A percentile compares a stretch with the other conserved stretches of the same genome.
Evolutionary conservation across 2,329 filamentous ascomycete species (phyloP).

Genomic region (Aureobasidium sp.): DNA sequence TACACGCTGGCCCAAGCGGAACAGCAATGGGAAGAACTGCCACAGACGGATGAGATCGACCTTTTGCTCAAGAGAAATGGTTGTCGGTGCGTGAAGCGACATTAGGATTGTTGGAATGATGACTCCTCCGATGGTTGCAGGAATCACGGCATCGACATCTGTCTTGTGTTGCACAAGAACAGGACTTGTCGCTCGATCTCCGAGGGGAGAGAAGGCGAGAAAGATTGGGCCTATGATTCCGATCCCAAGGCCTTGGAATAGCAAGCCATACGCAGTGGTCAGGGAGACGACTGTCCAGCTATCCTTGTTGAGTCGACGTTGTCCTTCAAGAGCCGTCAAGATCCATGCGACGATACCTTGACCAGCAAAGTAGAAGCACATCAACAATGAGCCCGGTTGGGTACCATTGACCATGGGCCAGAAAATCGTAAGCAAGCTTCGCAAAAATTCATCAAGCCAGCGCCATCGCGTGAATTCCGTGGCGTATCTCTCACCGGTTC

Average conservation of each 20-base stretch:
- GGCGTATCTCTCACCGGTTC: background rate
- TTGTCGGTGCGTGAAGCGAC: conserved; percentile 8
- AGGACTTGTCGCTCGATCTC: background rate
- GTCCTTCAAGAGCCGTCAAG: conserved; percentile 3
- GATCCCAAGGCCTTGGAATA: conserved; percentile 7
- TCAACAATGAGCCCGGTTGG: background rate
- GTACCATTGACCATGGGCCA: conserved; percentile 11
- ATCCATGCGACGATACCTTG: conserved; percentile 11
- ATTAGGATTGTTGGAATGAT: conserved; percentile 9
- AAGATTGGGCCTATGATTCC: conserved; percentile 9
- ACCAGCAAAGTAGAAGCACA: conserved; percentile 12
- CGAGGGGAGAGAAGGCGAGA: background rate
- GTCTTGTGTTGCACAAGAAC: background rate
- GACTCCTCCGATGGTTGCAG: background rate
- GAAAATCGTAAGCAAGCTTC: background rate
- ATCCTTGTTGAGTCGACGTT: background rate
- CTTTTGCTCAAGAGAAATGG: background rate
- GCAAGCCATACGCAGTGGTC: conserved; percentile 4
- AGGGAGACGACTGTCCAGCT: background rate
- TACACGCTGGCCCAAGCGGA: background rate
- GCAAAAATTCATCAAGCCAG: background rate
- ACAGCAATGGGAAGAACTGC: conserved; percentile 10
- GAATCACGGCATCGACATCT: background rate
- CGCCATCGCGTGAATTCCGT: conserved; percentile 5
- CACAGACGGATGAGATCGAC: conserved; percentile 1